These are phyloP conservation scores for Tetraselmis chui DNA, from an alignment of 139 green algal species.

Conservation along the genomic window DNA sequence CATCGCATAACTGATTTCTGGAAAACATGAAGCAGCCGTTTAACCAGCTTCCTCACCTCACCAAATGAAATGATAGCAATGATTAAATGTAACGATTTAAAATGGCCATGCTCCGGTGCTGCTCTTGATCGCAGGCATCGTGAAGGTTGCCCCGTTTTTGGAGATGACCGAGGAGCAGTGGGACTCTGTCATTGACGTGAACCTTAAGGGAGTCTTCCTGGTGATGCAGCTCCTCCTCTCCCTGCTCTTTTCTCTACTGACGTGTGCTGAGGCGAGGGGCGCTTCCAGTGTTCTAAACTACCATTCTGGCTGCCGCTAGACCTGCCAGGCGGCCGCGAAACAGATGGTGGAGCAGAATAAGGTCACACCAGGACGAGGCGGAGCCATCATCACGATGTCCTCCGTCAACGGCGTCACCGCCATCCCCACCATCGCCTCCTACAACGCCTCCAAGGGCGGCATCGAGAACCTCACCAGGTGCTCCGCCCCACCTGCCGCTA, in stretches of 20 bases:
- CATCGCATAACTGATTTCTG: too few relatives aligned
- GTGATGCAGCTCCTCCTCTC: too few relatives aligned
- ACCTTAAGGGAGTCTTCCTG: slow-evolving; percentile 83
- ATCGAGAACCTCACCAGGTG: slow-evolving; percentile 72
- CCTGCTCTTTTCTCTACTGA: background rate
- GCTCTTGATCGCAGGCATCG: slow-evolving; percentile 43
- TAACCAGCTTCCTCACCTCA: too few relatives aligned
- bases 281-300: background rate
- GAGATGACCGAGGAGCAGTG: slow-evolving; percentile 80
- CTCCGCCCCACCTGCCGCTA: background rate
- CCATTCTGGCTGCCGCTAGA: slow-evolving; percentile 15
- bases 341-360: slow-evolving; percentile 64
- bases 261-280: background rate
- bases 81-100: background rate
- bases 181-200: slow-evolving; percentile 70
- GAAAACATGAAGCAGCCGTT: too few relatives aligned
- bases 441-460: slow-evolving; percentile 80
- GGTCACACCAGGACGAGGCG: slow-evolving; percentile 31
- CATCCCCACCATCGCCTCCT: slow-evolving; percentile 57
- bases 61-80: too few relatives aligned
- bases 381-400: slow-evolving; percentile 77
- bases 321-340: slow-evolving; percentile 46
- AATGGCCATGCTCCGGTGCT: background rate
- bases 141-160: slow-evolving; percentile 64
- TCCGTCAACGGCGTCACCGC: slow-evolving; percentile 73